A percentile compares a stretch with the other conserved stretches of the same genome.
Evolutionary conservation across 305 asterid species (phyloP).

Genomic region (Rubia tinctorum): DNA sequence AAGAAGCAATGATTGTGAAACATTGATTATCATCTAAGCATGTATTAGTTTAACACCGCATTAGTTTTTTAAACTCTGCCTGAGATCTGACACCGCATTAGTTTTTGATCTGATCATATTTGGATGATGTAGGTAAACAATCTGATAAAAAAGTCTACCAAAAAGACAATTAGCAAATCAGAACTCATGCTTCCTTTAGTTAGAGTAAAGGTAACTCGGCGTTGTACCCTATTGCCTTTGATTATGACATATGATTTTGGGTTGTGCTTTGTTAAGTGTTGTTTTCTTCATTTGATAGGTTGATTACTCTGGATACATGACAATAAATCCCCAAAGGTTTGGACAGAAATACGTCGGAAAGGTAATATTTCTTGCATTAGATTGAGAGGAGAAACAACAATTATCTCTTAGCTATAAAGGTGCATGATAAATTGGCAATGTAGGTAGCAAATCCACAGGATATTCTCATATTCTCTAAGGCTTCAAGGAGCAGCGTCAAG

Average conservation of each 20-base stretch:
- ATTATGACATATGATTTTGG: conserved; percentile 17
- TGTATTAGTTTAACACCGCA: not conserved
- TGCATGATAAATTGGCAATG: conserved; percentile 26
- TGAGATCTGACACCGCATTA: not conserved
- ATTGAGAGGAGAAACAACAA: not conserved
- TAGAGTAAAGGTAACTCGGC: conserved; percentile 63
- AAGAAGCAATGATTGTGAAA: not conserved
- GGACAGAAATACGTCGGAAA: conserved; percentile 98
- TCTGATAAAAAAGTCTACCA: conserved; percentile 68
- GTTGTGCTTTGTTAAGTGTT: conserved; percentile 7
- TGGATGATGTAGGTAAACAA: conserved; percentile 54
- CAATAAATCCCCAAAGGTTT: conserved; percentile 93
- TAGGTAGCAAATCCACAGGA: conserved; percentile 99
- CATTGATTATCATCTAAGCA: not conserved
- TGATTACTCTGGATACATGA: conserved; percentile 97
- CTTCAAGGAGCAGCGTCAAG: conserved; percentile 51
- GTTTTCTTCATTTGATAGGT: conserved; percentile 52
- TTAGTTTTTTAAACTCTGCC: not conserved
- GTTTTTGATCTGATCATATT: not conserved
- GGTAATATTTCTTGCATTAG: conserved; percentile 39
- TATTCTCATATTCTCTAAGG: conserved; percentile 94
- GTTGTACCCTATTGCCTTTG: conserved; percentile 6
- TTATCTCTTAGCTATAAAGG: conserved; percentile 7
- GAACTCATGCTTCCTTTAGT: conserved; percentile 84
- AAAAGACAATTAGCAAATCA: conserved; percentile 50